These are phyloP conservation scores for Cucurbitaria berberidis DNA, from an alignment of 2,329 filamentous ascomycete genomes.

Conservation along the genomic window DNA sequence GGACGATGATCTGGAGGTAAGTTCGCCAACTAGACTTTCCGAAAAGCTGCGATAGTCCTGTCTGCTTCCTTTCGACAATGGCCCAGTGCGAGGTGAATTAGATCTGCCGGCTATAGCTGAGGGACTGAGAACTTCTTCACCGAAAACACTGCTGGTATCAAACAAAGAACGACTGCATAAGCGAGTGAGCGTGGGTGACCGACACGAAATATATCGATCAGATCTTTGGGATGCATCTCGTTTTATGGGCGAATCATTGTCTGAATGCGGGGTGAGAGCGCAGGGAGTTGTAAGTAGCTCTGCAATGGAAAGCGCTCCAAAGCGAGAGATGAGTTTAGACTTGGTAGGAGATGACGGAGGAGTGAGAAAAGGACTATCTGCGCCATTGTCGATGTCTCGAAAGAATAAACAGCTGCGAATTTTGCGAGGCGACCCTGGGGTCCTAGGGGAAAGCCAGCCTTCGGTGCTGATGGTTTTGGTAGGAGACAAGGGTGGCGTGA, in stretches of 20 bases:
- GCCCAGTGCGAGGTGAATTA: not conserved
- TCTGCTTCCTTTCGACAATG: not conserved
- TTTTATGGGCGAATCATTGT: constrained; percentile 21
- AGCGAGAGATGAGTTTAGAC: constrained; percentile 16
- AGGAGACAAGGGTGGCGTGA: constrained; percentile 44
- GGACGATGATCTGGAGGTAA: constrained; percentile 3
- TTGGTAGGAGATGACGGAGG: constrained; percentile 36
- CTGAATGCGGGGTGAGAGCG: constrained; percentile 3
- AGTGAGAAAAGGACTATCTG: constrained; percentile 13
- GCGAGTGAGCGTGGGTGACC: constrained; percentile 8
- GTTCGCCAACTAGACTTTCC: constrained; percentile 6
- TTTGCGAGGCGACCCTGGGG: constrained; percentile 41
- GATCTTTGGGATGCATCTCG: not conserved
- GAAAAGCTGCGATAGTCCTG: constrained; percentile 12
- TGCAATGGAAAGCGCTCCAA: constrained; percentile 22
- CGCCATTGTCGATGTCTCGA: constrained; percentile 16
- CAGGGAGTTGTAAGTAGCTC: constrained; percentile 15
- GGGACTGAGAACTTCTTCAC: not conserved
- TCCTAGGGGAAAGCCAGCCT: constrained; percentile 39
- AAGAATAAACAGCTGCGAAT: constrained; percentile 34
- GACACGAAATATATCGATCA: constrained; percentile 1
- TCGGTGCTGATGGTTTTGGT: constrained; percentile 43
- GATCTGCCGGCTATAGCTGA: not conserved
- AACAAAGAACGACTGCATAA: constrained; percentile 17
- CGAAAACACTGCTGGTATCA: not conserved